Evolutionary conservation across 169 alveolate genomes (phyloP), one percentile per base, ranked within the genome.

Genomic region (Plasmodium knowlesi): DNA sequence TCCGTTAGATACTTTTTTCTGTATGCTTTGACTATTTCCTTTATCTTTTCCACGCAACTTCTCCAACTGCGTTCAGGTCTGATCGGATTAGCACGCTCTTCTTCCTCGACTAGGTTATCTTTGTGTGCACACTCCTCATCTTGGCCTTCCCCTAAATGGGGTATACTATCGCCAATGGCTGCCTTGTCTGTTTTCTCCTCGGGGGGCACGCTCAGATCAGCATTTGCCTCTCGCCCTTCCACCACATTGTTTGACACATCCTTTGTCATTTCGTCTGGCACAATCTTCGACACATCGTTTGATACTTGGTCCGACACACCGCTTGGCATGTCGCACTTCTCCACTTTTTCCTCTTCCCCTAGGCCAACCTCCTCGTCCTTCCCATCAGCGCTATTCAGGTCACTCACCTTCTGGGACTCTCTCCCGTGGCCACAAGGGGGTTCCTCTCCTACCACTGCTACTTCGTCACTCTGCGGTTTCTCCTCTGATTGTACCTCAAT

Each of bases 1-100:
- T 76, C 84, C 8, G 74, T 30, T 34, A 86, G 39, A 30, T 86
- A 50, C 80, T 54, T 86, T 43, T 86, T 46, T 39, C 93, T 14
- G 67, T 86, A 86, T 5, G 41, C 41, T 43, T 86, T 86, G 0
- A 86, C 93, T 9, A 74, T 41, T 34, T 74, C 85, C 16, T 54
- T 73, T 5, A 84, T 22, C 28, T 19, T 6, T 3, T 32, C 81
- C 22, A 74, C 67, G 22, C 46, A 74, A n/a, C 39, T 76, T 2
- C 28, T 61, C 57, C 71, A 34, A 10, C 28, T 83, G 43, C 72
- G 32, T 74, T 30, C 19, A 19, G 46, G 80, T 8, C 1, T 0
- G 9, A 12, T 19, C 2, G 19, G n/a, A 19, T 0, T 71, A 2
- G 16, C 6, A 1, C 39, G 80, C 19, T 71, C 5, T 8, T 50